A percentile compares a stretch with the other conserved stretches of the same genome.
phyloP scores from a whole-genome alignment of 768 basidiomycete genomes.

The Paxillus rubicundulus region DNA sequence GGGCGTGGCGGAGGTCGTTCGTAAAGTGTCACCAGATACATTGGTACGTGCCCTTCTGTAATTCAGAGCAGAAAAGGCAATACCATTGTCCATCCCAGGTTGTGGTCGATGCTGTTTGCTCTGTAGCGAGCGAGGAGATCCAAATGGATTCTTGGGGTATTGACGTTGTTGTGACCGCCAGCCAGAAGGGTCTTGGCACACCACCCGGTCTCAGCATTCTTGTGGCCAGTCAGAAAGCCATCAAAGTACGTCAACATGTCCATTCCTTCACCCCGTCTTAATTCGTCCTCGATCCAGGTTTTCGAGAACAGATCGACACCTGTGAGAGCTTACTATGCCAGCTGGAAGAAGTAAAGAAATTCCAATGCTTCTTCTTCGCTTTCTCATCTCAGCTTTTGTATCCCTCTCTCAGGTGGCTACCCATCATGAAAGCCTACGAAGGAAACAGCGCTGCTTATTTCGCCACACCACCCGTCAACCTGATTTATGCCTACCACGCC shows the following conservation, averaged over 20 bases:
- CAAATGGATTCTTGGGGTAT: slow-evolving; percentile 91
- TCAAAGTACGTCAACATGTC: slow-evolving; percentile 44
- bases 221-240: slow-evolving; percentile 74
- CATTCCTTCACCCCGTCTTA: background rate
- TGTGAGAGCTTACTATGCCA: slow-evolving; percentile 78
- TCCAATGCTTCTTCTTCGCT: background rate
- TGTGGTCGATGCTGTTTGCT: slow-evolving; percentile 91
- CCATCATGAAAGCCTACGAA: slow-evolving; percentile 94
- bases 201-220: slow-evolving; percentile 93
- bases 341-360: slow-evolving; percentile 71
- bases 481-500: slow-evolving; percentile 88
- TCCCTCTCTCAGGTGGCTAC: slow-evolving; percentile 63
- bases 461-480: slow-evolving; percentile 92
- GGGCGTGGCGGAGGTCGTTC: slow-evolving; percentile 69
- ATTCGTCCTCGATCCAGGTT: background rate
- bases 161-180: slow-evolving; percentile 83
- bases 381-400: background rate
- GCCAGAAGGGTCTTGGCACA: slow-evolving; percentile 89
- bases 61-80: background rate
- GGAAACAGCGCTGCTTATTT: slow-evolving; percentile 80
- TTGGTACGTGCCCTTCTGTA: slow-evolving; percentile 45
- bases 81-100: slow-evolving; percentile 41
- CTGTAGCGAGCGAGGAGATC: slow-evolving; percentile 94
- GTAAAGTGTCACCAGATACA: slow-evolving; percentile 77
- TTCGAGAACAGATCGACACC: slow-evolving; percentile 40